These are phyloP conservation scores for Alternaria ethzedia DNA, from an alignment of 2,329 filamentous ascomycete genomes.

Conservation along the genomic window DNA sequence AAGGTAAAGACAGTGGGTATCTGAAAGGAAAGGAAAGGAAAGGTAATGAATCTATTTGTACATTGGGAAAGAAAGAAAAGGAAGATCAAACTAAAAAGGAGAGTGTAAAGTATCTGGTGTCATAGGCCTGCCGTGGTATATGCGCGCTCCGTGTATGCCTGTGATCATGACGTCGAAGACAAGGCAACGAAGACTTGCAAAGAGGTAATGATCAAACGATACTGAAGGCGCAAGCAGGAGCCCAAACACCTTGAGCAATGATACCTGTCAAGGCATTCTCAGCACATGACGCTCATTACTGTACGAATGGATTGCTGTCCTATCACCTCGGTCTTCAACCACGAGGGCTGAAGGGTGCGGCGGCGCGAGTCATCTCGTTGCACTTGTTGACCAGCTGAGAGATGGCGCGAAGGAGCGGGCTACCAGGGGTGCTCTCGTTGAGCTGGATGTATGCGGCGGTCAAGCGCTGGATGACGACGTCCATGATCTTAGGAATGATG, in stretches of 20 bases:
- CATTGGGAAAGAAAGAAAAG: conserved; percentile 5
- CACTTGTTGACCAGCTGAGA: conserved; percentile 51
- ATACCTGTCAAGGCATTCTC: conserved; percentile 33
- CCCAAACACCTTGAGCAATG: neutral
- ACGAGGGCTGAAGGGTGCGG: conserved; percentile 20
- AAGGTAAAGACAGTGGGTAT: conserved; percentile 9
- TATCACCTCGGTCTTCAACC: conserved; percentile 8
- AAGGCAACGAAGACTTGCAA: neutral
- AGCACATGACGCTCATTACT: conserved; percentile 27
- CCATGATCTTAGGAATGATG: conserved; percentile 65
- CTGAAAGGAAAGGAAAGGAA: neutral
- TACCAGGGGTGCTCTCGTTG: conserved; percentile 59
- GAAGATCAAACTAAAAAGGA: neutral
- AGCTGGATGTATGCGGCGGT: conserved; percentile 64
- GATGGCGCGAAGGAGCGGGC: conserved; percentile 60
- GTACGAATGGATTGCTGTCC: neutral
- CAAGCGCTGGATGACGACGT: conserved; percentile 63
- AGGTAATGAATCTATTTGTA: conserved; percentile 9
- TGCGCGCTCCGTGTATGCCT: neutral
- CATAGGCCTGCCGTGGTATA: neutral
- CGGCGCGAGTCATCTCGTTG: conserved; percentile 41
- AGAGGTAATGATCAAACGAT: neutral
- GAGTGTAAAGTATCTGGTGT: neutral
- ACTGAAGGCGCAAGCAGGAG: neutral
- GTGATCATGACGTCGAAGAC: neutral